These are phyloP conservation scores for Dactylellina parvicollis DNA, from an alignment of 2,329 filamentous ascomycete genomes.

Conservation along the genomic window DNA sequence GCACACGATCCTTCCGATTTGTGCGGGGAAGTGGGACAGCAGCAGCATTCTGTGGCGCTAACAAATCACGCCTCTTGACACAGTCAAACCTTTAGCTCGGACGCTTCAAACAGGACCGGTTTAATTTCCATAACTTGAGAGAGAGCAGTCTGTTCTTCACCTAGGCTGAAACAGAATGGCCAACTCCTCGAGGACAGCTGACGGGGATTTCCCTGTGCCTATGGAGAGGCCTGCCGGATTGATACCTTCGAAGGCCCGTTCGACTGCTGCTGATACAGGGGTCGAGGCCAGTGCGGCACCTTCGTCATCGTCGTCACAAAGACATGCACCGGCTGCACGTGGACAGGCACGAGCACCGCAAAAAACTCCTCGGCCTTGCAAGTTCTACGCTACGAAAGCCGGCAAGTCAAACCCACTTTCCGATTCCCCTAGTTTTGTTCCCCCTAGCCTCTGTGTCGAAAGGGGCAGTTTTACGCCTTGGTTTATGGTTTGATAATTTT, in stretches of 20 bases:
- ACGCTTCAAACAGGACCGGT: not conserved
- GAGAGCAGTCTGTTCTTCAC: not conserved
- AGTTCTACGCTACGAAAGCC: constrained; percentile 47
- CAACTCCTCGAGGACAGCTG: constrained; percentile 41
- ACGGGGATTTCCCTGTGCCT: constrained; percentile 50
- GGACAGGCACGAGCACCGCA: constrained; percentile 28
- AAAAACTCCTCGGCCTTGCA: constrained; percentile 35
- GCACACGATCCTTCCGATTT: constrained; percentile 48
- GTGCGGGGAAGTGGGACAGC: constrained; percentile 53
- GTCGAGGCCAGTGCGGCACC: constrained; percentile 32
- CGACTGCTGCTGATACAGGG: not conserved
- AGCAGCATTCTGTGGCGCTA: constrained; percentile 22
- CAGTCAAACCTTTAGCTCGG: constrained; percentile 7
- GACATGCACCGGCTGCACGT: constrained; percentile 34
- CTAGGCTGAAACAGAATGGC: constrained; percentile 45
- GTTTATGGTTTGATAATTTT: constrained; percentile 22
- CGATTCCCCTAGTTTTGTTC: constrained; percentile 37
- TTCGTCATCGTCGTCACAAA: constrained; percentile 35
- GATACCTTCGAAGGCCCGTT: constrained; percentile 24
- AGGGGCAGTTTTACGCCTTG: constrained; percentile 15
- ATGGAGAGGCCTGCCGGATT: constrained; percentile 42
- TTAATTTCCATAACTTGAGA: constrained; percentile 4
- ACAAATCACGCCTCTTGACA: constrained; percentile 19
- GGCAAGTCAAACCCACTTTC: constrained; percentile 44
- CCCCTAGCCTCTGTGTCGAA: not conserved